A percentile compares a stretch with the other conserved stretches of the same genome.
phyloP scores from a whole-genome alignment of 129 eudicot genomes.

The Smallanthus sonchifolius region DNA sequence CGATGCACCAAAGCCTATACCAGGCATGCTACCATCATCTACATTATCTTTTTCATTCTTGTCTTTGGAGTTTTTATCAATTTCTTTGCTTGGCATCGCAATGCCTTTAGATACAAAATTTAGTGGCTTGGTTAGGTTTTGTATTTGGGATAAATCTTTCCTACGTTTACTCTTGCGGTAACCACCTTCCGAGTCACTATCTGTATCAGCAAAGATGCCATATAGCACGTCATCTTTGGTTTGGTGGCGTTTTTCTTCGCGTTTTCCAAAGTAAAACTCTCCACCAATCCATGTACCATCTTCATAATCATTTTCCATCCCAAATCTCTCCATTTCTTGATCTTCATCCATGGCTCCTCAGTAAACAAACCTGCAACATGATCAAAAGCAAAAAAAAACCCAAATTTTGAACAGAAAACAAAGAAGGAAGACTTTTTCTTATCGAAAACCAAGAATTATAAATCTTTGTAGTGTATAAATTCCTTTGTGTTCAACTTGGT shows the following conservation, averaged over 20 bases:
- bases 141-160: conserved; percentile 41
- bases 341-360: conserved; percentile 58
- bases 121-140: conserved; percentile 31
- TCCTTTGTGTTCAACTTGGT: too few species aligned
- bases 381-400: not conserved
- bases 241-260: conserved; percentile 57
- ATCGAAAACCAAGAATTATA: not conserved
- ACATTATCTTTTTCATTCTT: conserved; percentile 29
- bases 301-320: conserved; percentile 84
- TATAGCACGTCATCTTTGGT: conserved; percentile 72
- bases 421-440: too few species aligned
- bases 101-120: not conserved
- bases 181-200: conserved; percentile 52
- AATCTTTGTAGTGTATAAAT: not conserved
- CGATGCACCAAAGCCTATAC: conserved; percentile 41
- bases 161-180: conserved; percentile 45
- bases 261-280: conserved; percentile 60
- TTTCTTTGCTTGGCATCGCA: conserved; percentile 61
- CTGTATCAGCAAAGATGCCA: conserved; percentile 73
- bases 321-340: conserved; percentile 85
- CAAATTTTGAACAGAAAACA: not conserved
- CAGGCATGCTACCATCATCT: conserved; percentile 26
- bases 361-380: conserved; percentile 19
- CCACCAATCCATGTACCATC: conserved; percentile 80
- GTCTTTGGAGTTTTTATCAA: conserved; percentile 42